Evolutionary conservation across 2,329 filamentous ascomycete genomes (phyloP), one percentile per base, ranked within the genome.

Genomic region (Calonectria multiphialidica): DNA sequence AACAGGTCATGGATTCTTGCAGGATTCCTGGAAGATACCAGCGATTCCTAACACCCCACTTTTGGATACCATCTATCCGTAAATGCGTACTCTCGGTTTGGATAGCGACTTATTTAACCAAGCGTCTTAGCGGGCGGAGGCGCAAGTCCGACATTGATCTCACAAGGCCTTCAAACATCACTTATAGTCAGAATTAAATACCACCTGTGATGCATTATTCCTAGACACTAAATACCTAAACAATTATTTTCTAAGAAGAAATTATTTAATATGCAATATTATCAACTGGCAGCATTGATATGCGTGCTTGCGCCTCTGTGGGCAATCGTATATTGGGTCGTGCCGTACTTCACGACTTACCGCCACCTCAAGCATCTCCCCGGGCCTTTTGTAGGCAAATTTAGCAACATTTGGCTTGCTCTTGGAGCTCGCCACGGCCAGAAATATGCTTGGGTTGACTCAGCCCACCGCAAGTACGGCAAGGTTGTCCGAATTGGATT

Each of bases 271-370:
- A 72, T 72, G 70, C 44, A 72, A 15, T 47, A 57, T 44, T 16
- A 37, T 35, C 63, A 62, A 21, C 21, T 37, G 5, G 25, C 53
- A 37, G 47, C 47, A 4, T 53, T 68, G 23, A n/a, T 65, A 23
- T 33, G 37, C 18, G 21, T 66, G n/a, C 15, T 71, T 9, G 37
- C 42, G 47, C 50, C 65, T 18, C 10, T 59, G 10, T 72, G 69
- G 69, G 61, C 23, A 9, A n/a, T 74, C 45, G 23, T 65, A 13
- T 74, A 72, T 28, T 72, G 69, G 66, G 37, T 74, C 18, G 57
- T 74, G 7, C 72, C 72, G 15, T 72, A 74, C 53, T 72, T 72
- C 21, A 68, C 63, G 28, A 74, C 72, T 2, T 74, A 70, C n/a
- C 35, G 55, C 7, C 70, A 72, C 28, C 64, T 74, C 16, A 50